Percentiles rank a stretch among this genome's conserved stretches.
These are phyloP conservation scores for Tetramitus jugosus DNA, from an alignment of 208 protist species.

Conservation along the genomic window DNA sequence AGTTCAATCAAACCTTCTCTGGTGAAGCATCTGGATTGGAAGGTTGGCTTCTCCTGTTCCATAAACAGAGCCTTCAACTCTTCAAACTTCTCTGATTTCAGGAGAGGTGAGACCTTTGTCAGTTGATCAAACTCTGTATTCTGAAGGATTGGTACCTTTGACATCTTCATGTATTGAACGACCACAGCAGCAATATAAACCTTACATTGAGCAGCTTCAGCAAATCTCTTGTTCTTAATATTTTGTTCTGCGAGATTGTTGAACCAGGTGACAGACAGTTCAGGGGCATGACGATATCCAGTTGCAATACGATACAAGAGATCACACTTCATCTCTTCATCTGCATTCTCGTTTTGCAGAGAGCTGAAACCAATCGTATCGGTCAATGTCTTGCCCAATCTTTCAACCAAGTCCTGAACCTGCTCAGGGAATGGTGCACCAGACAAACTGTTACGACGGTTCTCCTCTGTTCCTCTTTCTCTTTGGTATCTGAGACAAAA, in stretches of 20 bases:
- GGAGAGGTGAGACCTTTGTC: slow-evolving; percentile 12
- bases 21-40: slow-evolving; percentile 31
- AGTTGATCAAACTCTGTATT: slow-evolving; percentile 27
- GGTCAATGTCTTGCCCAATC: slow-evolving; percentile 33
- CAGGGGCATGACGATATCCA: slow-evolving; percentile 46
- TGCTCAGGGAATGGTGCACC: neutral
- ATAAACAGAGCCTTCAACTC: slow-evolving; percentile 22
- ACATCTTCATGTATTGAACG: slow-evolving; percentile 40
- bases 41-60: slow-evolving; percentile 33
- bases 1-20: slow-evolving; percentile 30
- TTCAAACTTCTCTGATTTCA: slow-evolving; percentile 23
- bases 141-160: slow-evolving; percentile 2
- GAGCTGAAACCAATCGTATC: slow-evolving; percentile 36
- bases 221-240: slow-evolving; percentile 36
- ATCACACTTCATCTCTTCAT: slow-evolving; percentile 46
- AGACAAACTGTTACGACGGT: neutral
- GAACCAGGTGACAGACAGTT: slow-evolving; percentile 47
- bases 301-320: slow-evolving; percentile 45
- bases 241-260: slow-evolving; percentile 34
- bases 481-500: too few species aligned
- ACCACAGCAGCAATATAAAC: slow-evolving; percentile 42
- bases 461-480: slow-evolving; percentile 12
- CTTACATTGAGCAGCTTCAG: slow-evolving; percentile 40
- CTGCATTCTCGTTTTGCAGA: slow-evolving; percentile 33
- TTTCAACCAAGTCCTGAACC: neutral